Evolutionary conservation across 257 asterid genomes (phyloP), one percentile per base, ranked within the genome.

Genomic region (Solanum clarkiae): DNA sequence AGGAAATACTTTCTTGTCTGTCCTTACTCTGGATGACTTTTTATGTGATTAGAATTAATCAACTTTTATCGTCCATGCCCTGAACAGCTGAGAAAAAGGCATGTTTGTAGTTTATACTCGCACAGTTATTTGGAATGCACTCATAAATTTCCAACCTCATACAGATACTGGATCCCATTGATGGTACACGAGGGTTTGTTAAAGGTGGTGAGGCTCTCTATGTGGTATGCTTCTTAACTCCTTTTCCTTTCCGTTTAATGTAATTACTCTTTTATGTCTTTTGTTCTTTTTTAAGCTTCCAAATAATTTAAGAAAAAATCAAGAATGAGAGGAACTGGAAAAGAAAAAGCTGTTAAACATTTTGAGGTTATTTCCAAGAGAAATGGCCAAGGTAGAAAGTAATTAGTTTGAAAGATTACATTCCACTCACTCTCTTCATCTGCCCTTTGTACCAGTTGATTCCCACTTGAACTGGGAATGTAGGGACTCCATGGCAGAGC

Each of bases 111-210:
- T 72, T 44, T 72, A 72, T 77, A 77, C 62, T 29, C 26, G 83
- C 83, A 53, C 62, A 79, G 49, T 53, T 22, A 53, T 6, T 53
- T 79, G 65, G 63, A 55, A 47, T 79, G 65, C 63, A 79, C 49
- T 79, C 65, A 79, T 54, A 51, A 79, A 79, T 53, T 79, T 53
- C 62, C 49, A 36, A 51, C 81, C 80, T 87, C 60, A 6, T 90
- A 82, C 95, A 96, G 98, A 91, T 96, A 84, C 87, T 96, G 98
- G 99, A 96, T 90, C 99, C 99, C 74, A 94, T 96, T 87, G 99
- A 96, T 84, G 98, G 99, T 83, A 96, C 98, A 68, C 91, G 97
- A 77, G 99, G 99, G 85, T 96, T 96, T 88, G 95, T 96, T 81
- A 95, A 89, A 94, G 99, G 99, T 79, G 72, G 93, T 29, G 93